Evolutionary conservation across 2,329 filamentous ascomycete species (phyloP), one percentile per base, ranked within the genome.

Genomic region (Talaromyces albobiverticillius): DNA sequence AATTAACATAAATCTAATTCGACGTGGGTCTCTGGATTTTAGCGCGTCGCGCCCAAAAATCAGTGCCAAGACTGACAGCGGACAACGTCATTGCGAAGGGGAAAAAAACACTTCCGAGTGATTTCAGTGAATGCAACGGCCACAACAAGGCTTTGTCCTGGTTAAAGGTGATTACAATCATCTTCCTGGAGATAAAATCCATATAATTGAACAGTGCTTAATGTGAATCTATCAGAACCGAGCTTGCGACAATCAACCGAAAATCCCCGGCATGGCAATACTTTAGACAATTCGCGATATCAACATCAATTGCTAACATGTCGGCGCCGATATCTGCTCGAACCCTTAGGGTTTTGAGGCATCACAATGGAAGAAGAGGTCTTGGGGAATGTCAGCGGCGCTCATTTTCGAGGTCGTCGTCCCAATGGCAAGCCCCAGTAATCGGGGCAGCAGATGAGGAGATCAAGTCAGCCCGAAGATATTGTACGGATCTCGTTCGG

Each of bases 401-500:
- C 53, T 48, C 57, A n/a, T 66, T 71, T 60, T 65, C 61, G 53
- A 56, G 48, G 38, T 63, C 64, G 40, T 36, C 49, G 4, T 22
- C 56, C 22, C 43, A 54, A 54, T 32, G 32, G 32, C 36, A 57
- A 41, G 55, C 53, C 48, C 46, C 66, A 13, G 38, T 62, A 53
- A 53, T 61, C 55, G 58, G 61, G 29, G 59, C 61, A 53, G 60
- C 75, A n/a, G 65, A 70, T 50, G 69, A 71, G 45, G 82, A 85
- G 65, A 69, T 84, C 40, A 68, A 78, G 60, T 74, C 78, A 46
- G 82, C 84, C 10, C 74, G 79, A 55, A 71, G 69, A 58, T 86
- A 85, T 66, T 87, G 84, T 64, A 68, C 79, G n/a, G 74, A 79
- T 59, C 74, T 85, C 40, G 72, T 87, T 54, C 73, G 73, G 81